phyloP scores from a whole-genome alignment of 75 land plant genomes.

The Selaginella tamariscina region DNA sequence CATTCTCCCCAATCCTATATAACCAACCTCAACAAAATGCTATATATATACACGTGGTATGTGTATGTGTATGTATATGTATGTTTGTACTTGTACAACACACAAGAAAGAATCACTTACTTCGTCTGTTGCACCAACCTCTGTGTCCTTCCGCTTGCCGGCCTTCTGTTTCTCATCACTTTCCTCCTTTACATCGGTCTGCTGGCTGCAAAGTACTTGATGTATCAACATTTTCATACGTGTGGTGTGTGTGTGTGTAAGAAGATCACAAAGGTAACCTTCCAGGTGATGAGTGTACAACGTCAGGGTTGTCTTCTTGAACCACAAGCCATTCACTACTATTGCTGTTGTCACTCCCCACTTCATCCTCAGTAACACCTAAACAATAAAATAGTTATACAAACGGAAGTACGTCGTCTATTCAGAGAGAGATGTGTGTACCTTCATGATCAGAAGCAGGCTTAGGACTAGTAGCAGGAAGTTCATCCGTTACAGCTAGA shows the following conservation, averaged over 20 bases:
- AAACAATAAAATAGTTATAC: neutral
- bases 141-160: too few species aligned
- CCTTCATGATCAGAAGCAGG: neutral
- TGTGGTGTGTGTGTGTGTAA: neutral
- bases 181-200: neutral
- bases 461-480: neutral
- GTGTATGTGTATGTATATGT: too few species aligned
- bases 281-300: neutral
- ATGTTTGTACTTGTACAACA: too few species aligned
- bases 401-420: conserved; percentile 22
- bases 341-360: conserved; percentile 9
- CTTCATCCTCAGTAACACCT: conserved; percentile 23
- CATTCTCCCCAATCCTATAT: neutral
- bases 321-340: neutral
- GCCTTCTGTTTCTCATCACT: neutral
- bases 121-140: neutral
- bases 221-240: neutral
- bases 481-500: neutral
- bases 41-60: too few species aligned
- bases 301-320: neutral
- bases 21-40: too few species aligned
- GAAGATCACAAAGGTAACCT: neutral
- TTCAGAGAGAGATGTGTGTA: neutral
- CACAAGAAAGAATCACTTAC: neutral
- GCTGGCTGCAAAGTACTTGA: neutral